These are phyloP conservation scores for Ensete ventricosum DNA, from an alignment of 176 grass and related monocot genomes.

Conservation along the genomic window DNA sequence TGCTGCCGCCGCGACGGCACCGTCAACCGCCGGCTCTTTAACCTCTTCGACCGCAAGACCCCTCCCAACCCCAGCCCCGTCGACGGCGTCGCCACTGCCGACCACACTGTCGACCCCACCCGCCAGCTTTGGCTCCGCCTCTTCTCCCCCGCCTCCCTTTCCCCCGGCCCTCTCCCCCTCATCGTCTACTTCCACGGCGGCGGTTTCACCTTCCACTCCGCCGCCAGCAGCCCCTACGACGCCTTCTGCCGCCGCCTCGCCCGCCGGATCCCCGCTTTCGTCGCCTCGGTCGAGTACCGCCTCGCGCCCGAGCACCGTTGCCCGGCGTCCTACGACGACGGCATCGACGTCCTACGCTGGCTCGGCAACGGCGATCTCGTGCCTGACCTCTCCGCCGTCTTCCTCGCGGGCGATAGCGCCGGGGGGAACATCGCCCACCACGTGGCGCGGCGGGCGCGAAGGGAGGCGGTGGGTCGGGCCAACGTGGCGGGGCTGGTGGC, in stretches of 20 bases:
- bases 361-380: conserved; percentile 16
- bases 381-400: conserved; percentile 19
- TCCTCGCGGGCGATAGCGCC: conserved; percentile 49
- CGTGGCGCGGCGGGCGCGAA: conserved; percentile 2
- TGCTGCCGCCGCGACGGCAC: conserved; percentile 35
- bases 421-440: conserved; percentile 53
- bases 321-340: conserved; percentile 40
- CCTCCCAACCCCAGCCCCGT: conserved; percentile 4
- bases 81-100: conserved; percentile 32
- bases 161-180: conserved; percentile 11
- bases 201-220: conserved; percentile 37
- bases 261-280: conserved; percentile 16
- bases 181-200: conserved; percentile 48
- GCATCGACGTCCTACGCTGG: conserved; percentile 31
- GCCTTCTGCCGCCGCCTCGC: conserved; percentile 7
- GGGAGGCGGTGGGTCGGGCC: neutral
- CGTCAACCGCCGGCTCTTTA: conserved; percentile 41
- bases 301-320: conserved; percentile 57
- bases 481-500: conserved; percentile 29
- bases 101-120: conserved; percentile 26
- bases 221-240: neutral
- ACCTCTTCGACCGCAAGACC: conserved; percentile 24
- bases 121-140: conserved; percentile 25
- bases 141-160: neutral
- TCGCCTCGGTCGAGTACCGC: conserved; percentile 59